Evolutionary conservation across 1,139 yeast species (phyloP).

Genomic region (Yamadazyma spencermartinsiae): DNA sequence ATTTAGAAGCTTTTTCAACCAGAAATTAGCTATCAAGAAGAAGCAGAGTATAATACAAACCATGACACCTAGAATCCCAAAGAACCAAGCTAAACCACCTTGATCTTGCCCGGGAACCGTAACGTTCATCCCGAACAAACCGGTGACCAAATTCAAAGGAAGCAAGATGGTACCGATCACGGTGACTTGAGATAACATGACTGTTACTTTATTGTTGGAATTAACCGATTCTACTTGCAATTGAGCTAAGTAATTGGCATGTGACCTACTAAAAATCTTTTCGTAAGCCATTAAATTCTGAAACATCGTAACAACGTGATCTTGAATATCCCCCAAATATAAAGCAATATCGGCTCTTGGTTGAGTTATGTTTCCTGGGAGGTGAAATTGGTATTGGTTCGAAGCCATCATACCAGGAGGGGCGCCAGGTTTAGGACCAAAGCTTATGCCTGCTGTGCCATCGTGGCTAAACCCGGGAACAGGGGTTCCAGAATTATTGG

Average conservation of each 20-base stretch:
- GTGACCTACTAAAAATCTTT: constrained; percentile 89
- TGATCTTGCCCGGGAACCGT: constrained; percentile 67
- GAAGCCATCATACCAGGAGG: constrained; percentile 19
- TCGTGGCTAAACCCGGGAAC: constrained; percentile 16
- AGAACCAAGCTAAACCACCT: constrained; percentile 28
- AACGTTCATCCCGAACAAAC: constrained; percentile 96
- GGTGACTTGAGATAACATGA: constrained; percentile 86
- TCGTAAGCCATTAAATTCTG: constrained; percentile 88
- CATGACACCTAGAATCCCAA: constrained; percentile 42
- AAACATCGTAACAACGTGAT: constrained; percentile 94
- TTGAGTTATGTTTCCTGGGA: constrained; percentile 41
- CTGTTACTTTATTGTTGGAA: constrained; percentile 80
- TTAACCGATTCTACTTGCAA: constrained; percentile 89
- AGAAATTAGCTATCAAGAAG: constrained; percentile 34
- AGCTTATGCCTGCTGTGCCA: constrained; percentile 20
- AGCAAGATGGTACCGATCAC: constrained; percentile 86
- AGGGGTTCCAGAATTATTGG: background rate
- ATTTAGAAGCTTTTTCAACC: constrained; percentile 30
- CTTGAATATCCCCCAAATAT: constrained; percentile 95
- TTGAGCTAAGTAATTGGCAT: constrained; percentile 89
- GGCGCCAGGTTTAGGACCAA: constrained; percentile 22
- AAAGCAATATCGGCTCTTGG: constrained; percentile 84
- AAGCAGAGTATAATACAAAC: constrained; percentile 29
- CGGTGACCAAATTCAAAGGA: constrained; percentile 88
- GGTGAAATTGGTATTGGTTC: constrained; percentile 19